Evolutionary conservation across 345 rosid genomes (phyloP), one percentile per base, ranked within the genome.

Genomic region (Populus deltoides): DNA sequence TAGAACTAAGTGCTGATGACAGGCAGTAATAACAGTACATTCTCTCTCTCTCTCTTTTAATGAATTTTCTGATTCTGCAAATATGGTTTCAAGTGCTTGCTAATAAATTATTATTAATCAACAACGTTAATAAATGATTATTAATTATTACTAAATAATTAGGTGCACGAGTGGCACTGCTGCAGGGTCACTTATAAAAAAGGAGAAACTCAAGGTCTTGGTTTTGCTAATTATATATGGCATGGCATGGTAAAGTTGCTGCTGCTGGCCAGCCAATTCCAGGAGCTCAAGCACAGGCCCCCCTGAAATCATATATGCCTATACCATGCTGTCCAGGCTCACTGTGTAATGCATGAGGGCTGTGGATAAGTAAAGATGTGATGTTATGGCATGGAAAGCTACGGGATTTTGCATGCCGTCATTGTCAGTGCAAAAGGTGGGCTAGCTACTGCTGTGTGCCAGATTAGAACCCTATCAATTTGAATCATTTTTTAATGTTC

Each of bases 81-180:
- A 62, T 43, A 45, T 61, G 57, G 2, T 22, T 66, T 62, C 57
- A 27, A 57, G 68, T 7, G n/a, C 16, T 35, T 27, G 35, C 55
- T 63, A 47, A 43, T 24, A 9, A 18, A 53, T 53, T 36, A 39
- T 59, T 31, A 20, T 47, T 22, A 74, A 53, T 6, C 11, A 63
- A 77, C 31, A 38, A 47, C 76, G 71, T 73, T 70, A 71, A 81
- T 76, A 41, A 41, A 41, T 41, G 12, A 41, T 41, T 41, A 41
- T 41, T 11, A 41, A 10, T 2, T 10, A 41, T 12, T 41, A 0
- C 45, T 10, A 41, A 77, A 33, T 36, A 72, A 15, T 77, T 43
- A 72, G 88, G 85, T 89, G 91, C 97, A 91, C 91, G 93, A 88
- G 89, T 85, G 93, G 85, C 41, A 6, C 47, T 22, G 27, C 51